phyloP scores from a whole-genome alignment of 768 basidiomycete genomes.

The Pisolithus orientalis region DNA sequence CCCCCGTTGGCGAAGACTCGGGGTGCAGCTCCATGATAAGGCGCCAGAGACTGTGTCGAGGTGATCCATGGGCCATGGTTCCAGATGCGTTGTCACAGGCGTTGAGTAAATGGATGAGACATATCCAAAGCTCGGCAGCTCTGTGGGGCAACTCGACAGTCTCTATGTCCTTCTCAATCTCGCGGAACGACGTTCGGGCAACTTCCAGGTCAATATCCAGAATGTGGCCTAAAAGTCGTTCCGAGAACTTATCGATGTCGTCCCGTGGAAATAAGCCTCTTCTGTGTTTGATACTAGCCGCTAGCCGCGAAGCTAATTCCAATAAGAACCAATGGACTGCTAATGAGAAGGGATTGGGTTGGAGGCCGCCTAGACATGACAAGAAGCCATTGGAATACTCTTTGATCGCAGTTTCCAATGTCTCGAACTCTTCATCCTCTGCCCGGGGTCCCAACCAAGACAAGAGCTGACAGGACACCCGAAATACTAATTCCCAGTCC shows the following conservation, averaged over 20 bases:
- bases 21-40: conserved; percentile 33
- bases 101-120: conserved; percentile 52
- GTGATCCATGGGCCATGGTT: conserved; percentile 7
- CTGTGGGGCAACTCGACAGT: conserved; percentile 34
- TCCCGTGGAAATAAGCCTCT: conserved; percentile 21
- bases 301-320: conserved; percentile 45
- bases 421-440: conserved; percentile 26
- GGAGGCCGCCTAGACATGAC: conserved; percentile 31
- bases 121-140: conserved; percentile 69
- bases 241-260: conserved; percentile 22
- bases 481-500: conserved; percentile 37
- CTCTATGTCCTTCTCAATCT: conserved; percentile 22
- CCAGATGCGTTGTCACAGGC: conserved; percentile 16
- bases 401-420: conserved; percentile 29
- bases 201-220: conserved; percentile 45
- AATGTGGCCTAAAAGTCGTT: conserved; percentile 44
- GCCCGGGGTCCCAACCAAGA: conserved; percentile 38
- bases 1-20: conserved; percentile 24
- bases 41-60: conserved; percentile 40
- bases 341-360: conserved; percentile 32
- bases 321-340: conserved; percentile 58
- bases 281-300: conserved; percentile 19
- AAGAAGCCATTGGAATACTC: conserved; percentile 34
- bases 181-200: conserved; percentile 12
- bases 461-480: conserved; percentile 37